Conservation (phyloP, 768 basidiomycete species). For the Lactarius akahatsu region DNA sequence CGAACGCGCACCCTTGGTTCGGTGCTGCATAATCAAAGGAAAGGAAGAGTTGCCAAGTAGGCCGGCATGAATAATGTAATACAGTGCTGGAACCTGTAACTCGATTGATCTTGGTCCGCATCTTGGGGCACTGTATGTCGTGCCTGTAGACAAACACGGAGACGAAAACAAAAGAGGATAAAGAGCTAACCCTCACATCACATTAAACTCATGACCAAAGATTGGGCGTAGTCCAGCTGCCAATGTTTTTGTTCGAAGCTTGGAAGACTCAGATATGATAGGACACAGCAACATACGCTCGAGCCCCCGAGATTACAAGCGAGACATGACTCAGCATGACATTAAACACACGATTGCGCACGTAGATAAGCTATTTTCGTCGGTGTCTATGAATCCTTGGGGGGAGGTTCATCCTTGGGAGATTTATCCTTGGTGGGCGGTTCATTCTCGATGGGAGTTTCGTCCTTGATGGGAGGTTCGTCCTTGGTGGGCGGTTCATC, state of each 20-base stretch:
- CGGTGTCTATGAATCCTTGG: constrained; percentile 3
- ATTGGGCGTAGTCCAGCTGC: constrained; percentile 16
- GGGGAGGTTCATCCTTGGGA: not conserved
- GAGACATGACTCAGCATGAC: not conserved
- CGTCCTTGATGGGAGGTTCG: not conserved
- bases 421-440: not conserved
- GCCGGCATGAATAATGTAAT: not conserved
- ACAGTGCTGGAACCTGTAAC: not conserved
- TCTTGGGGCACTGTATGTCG: not conserved
- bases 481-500: not conserved
- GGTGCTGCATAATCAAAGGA: not conserved
- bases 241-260: not conserved
- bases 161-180: not conserved
- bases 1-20: constrained; percentile 2
- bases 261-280: not conserved
- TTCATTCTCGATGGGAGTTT: not conserved
- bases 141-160: not conserved
- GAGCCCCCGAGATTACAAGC: not conserved
- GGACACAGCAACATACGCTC: not conserved
- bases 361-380: constrained; percentile 1
- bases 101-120: constrained; percentile 2
- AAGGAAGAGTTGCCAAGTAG: not conserved
- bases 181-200: constrained; percentile 7
- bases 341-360: not conserved
- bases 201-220: constrained; percentile 19